Base-by-base conservation (phyloP, 805 yeast species). In the Debaryomyces tyrocola region DNA sequence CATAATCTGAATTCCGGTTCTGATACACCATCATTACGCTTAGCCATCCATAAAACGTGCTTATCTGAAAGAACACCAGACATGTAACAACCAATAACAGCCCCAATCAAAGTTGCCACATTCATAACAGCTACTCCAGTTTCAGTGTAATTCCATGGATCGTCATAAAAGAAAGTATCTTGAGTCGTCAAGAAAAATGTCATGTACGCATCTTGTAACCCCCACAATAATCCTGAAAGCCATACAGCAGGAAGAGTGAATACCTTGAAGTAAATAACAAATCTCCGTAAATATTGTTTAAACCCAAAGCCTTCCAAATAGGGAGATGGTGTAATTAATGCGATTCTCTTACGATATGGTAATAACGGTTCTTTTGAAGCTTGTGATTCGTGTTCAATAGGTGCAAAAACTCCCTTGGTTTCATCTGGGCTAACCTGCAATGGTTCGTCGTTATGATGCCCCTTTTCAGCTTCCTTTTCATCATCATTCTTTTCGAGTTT, bases 81-180 rank as follows among this genome's bases (percentile, higher is more conserved):
- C 51, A 80, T 79, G 20, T 82, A 52, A 72, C 87, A 83, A 4
- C 88, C 89, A 48, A 84, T 69, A 24, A 80, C 61, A 1, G 89
- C 85, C 38, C 89, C 89, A 41, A 82, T 75, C 36, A 82, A 67
- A 46, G 84, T 77, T 0, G 92, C 90, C 18, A 86, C 73, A 55
- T 86, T 85, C 90, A 86, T 85, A 36, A 86, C 58, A 0, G 90
- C 90, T 20, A 87, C 88, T 33, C 83, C 87, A 5, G 78, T 74
- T 53, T 83, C 76, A 12, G 82, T 71, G 57, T 84, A 84, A 62
- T 78, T 78, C 75, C 80, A 86, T 9, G 94, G 92, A 0, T 75
- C 74, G 46, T 76, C 83, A 43, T 81, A 80, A 67, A 82, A 86
- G 52, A 73, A 69, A 45, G 83, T 83, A 49, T 85, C 90, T 59